A percentile compares a stretch with the other conserved stretches of the same genome.
Evolutionary conservation across 192 early-diverging fungal species (phyloP).

Genomic region (Linnemannia elongata): DNA sequence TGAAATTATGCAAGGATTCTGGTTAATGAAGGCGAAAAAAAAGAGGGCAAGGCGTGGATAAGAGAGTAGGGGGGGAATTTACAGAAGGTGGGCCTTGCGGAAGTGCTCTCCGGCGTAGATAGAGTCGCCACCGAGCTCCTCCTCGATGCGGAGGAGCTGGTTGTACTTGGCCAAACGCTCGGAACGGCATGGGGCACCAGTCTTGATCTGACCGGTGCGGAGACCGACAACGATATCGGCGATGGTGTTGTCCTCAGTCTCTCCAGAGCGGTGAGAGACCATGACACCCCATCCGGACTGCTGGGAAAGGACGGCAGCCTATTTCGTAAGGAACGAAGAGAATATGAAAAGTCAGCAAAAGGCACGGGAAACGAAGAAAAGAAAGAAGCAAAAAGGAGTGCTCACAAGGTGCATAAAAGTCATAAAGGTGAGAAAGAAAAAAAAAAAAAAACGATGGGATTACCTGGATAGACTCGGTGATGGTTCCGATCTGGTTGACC

Average conservation of each 20-base stretch:
- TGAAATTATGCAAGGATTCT: background rate
- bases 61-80: constrained; percentile 32
- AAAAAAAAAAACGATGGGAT: background rate
- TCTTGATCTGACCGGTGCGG: constrained; percentile 98
- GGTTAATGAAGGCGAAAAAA: background rate
- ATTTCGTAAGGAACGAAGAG: constrained; percentile 10
- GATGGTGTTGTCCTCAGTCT: constrained; percentile 97
- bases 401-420: background rate
- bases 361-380: background rate
- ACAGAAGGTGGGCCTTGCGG: constrained; percentile 77
- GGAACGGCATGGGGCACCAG: constrained; percentile 97
- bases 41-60: background rate
- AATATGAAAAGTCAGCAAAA: background rate
- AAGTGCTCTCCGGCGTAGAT: constrained; percentile 96
- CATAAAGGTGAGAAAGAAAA: too few species aligned
- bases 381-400: background rate
- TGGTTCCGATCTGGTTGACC: constrained; percentile 99
- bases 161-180: constrained; percentile 99
- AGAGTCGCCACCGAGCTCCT: constrained; percentile 93
- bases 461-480: constrained; percentile 91
- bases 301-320: constrained; percentile 82
- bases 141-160: constrained; percentile 98
- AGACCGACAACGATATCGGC: constrained; percentile 98
- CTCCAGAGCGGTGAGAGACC: constrained; percentile 99
- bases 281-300: constrained; percentile 98